These are phyloP conservation scores for Neophaeococcomyces aloes DNA, from an alignment of 2,329 filamentous ascomycete genomes.

Conservation along the genomic window DNA sequence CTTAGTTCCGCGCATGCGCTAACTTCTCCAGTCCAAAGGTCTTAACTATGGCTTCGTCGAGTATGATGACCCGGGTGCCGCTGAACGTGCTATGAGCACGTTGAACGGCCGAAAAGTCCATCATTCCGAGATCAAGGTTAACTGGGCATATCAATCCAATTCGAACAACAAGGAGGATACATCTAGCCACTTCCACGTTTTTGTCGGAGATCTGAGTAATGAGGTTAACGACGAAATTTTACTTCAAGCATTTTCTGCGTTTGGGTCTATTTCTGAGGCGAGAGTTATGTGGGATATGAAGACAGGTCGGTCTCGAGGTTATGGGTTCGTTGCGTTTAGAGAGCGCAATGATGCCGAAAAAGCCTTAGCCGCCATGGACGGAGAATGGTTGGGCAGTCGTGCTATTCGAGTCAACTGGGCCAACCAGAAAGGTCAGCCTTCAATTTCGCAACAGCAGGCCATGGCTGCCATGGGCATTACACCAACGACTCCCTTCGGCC, in stretches of 20 bases:
- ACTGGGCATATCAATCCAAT: conserved; percentile 99
- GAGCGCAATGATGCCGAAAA: conserved; percentile 91
- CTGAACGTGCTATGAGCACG: conserved; percentile 93
- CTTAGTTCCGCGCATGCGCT: conserved; percentile 2
- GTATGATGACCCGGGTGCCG: conserved; percentile 93
- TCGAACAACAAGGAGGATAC: conserved; percentile 91
- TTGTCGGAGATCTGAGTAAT: conserved; percentile 93
- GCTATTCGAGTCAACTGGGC: conserved; percentile 99
- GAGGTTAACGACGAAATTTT: conserved; percentile 97
- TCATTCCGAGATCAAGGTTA: conserved; percentile 95
- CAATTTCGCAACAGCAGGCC: conserved; percentile 92
- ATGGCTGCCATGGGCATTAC: conserved; percentile 98
- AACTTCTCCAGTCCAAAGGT: conserved; percentile 64
- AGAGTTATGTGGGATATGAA: conserved; percentile 99
- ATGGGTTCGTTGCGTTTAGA: conserved; percentile 95
- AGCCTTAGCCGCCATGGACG: conserved; percentile 93
- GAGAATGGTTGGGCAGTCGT: conserved; percentile 95
- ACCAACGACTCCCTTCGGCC: conserved; percentile 87
- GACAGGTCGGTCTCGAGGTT: conserved; percentile 91
- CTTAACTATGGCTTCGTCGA: conserved; percentile 99
- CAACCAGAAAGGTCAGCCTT: conserved; percentile 99
- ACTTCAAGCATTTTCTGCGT: conserved; percentile 86
- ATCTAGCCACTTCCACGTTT: conserved; percentile 97
- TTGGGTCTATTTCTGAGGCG: conserved; percentile 90
- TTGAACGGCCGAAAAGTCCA: conserved; percentile 92